Evolutionary conservation across 805 yeast genomes (phyloP).

Genomic region (Metschnikowia gruessii): DNA sequence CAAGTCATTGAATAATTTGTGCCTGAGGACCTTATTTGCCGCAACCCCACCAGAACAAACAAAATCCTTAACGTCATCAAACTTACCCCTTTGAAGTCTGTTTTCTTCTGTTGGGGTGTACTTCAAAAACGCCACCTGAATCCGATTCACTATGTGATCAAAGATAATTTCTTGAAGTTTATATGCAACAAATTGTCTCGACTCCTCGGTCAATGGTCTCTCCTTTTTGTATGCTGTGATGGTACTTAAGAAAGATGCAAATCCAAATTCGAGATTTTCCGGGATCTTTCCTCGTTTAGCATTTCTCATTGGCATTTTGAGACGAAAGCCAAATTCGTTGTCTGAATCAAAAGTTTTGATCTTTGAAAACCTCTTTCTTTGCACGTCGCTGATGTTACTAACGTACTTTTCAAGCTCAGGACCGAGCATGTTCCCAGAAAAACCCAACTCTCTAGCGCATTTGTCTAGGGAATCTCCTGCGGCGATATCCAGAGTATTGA

Average conservation of each 20-base stretch:
- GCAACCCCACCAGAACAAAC: constrained; percentile 96
- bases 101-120: constrained; percentile 23
- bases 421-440: constrained; percentile 82
- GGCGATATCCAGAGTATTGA: constrained; percentile 82
- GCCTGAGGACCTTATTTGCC: constrained; percentile 59
- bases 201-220: constrained; percentile 43
- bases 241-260: constrained; percentile 69
- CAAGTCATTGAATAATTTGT: constrained; percentile 43
- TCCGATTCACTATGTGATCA: constrained; percentile 66
- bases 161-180: constrained; percentile 65
- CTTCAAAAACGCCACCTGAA: constrained; percentile 47
- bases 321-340: constrained; percentile 24
- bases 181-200: constrained; percentile 51
- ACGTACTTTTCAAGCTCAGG: constrained; percentile 69
- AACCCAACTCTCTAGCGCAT: constrained; percentile 82
- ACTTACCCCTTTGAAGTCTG: constrained; percentile 33
- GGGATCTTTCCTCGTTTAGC: constrained; percentile 31
- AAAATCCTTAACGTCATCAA: constrained; percentile 48
- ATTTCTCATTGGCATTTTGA: constrained; percentile 33
- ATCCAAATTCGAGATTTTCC: constrained; percentile 51
- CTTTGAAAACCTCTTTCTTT: constrained; percentile 21
- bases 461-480: constrained; percentile 93
- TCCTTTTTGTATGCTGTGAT: constrained; percentile 34
- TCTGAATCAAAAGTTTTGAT: constrained; percentile 23
- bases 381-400: constrained; percentile 25